These are phyloP conservation scores for Plantago coronopus DNA, from an alignment of 305 asterid species.

Conservation along the genomic window DNA sequence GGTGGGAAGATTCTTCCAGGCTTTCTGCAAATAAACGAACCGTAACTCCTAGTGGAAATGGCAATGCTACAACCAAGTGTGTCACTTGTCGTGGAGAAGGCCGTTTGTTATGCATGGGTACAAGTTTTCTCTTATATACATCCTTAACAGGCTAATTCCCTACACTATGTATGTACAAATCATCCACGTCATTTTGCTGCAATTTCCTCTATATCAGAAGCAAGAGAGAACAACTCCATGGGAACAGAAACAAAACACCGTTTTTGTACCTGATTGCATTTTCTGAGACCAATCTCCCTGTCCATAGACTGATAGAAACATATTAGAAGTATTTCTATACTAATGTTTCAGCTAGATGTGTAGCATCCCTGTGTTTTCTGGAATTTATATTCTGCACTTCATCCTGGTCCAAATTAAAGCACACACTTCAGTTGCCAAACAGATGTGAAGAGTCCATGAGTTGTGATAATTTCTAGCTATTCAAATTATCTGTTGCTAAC, in stretches of 20 bases:
- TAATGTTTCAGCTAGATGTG: not conserved
- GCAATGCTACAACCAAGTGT: conserved; percentile 41
- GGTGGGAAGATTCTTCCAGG: conserved; percentile 97
- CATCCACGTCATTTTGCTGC: too few relatives aligned
- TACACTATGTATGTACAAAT: not conserved
- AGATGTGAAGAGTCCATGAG: not conserved
- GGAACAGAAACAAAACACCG: too few relatives aligned
- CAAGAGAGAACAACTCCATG: too few relatives aligned
- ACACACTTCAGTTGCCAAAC: not conserved
- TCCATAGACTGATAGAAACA: too few relatives aligned
- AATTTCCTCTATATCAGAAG: too few relatives aligned
- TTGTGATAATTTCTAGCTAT: conserved; percentile 1
- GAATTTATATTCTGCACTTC: not conserved
- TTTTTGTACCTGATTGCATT: too few relatives aligned
- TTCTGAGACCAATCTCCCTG: too few relatives aligned
- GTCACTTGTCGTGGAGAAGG: conserved; percentile 84
- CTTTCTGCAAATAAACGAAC: conserved; percentile 40
- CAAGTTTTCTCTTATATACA: conserved; percentile 11
- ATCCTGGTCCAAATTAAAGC: not conserved
- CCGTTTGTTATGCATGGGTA: conserved; percentile 88
- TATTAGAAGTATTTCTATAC: too few relatives aligned
- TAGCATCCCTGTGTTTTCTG: not conserved
- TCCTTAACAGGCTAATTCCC: conserved; percentile 2
- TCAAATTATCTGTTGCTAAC: conserved; percentile 8
- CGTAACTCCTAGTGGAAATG: conserved; percentile 27